phyloP scores from a whole-genome alignment of 2,329 filamentous ascomycete species.

The Penicillium janthinellum region DNA sequence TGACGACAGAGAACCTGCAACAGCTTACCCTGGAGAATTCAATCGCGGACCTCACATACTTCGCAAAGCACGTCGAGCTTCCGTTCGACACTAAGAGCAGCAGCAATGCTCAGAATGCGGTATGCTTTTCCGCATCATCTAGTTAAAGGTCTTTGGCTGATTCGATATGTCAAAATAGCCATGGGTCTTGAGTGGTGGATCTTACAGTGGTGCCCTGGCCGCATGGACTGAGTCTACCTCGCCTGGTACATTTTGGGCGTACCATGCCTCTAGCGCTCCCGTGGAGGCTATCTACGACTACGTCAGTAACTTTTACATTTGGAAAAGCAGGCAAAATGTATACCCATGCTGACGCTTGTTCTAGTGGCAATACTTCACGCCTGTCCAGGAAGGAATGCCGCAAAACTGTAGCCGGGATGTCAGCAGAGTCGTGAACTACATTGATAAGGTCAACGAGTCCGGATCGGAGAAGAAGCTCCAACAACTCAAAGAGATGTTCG shows the following conservation, averaged over 20 bases:
- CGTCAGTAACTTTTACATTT: slow-evolving; percentile 24
- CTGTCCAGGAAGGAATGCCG: slow-evolving; percentile 61
- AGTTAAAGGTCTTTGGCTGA: not conserved
- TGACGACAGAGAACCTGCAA: slow-evolving; percentile 57
- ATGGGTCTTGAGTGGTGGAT: slow-evolving; percentile 60
- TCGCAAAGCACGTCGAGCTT: slow-evolving; percentile 56
- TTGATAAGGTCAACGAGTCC: slow-evolving; percentile 53
- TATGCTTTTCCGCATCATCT: slow-evolving; percentile 19
- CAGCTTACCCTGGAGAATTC: slow-evolving; percentile 58
- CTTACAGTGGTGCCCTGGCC: slow-evolving; percentile 58
- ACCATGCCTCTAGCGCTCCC: slow-evolving; percentile 59
- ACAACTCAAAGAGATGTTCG: slow-evolving; percentile 56
- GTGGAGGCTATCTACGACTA: slow-evolving; percentile 60
- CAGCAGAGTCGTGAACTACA: slow-evolving; percentile 54
- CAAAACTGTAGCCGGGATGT: slow-evolving; percentile 60
- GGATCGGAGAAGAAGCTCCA: slow-evolving; percentile 47
- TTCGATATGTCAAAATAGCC: slow-evolving; percentile 37
- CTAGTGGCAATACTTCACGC: slow-evolving; percentile 59
- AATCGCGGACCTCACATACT: slow-evolving; percentile 56
- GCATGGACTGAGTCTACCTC: slow-evolving; percentile 58
- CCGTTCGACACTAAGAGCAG: slow-evolving; percentile 54
- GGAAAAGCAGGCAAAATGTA: not conserved
- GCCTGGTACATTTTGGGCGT: slow-evolving; percentile 63
- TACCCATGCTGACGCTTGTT: not conserved
- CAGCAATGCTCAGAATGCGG: slow-evolving; percentile 54